Base-by-base conservation (phyloP, 2,329 filamentous ascomycete genomes). In the Aspergillus ochraceus region DNA sequence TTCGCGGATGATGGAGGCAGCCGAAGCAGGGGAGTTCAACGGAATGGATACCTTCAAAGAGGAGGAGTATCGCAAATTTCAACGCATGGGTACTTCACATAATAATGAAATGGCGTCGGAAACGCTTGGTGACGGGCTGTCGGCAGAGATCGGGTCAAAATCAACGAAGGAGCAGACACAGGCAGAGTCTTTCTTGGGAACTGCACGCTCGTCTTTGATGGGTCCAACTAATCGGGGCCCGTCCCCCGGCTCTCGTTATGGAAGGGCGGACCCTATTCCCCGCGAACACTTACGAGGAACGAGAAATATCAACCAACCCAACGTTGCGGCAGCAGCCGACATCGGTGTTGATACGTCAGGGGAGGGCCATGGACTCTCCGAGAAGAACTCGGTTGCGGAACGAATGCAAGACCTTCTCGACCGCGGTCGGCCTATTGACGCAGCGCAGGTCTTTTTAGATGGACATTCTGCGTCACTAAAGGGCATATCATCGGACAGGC, bases 1-100 rank as follows among this genome's bases (percentile, higher is more conserved):
- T 10, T 71, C 74, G 6, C 67, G 69, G 11, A 79, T 79, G 76
- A 76, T 80, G 62, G 76, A 78, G 51, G 76, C 77, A 3, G 78
- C 78, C 2, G 78, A 80, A 59, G 73, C 74, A 2, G 77, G 76
- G 1, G 76, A 79, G 22, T 79, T 79, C 47, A 70, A 74, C 57
- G 75, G 77, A 0, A 52, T 78, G 51, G 73, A 72, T 10, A 75
- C 75, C 20, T 66, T 75, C 63, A 76, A 73, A 50, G 59, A 68
- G 57, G 65, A 70, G 55, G 67, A 42, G 36, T 14, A 70, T 45
- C 54, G 60, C 30, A 63, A 49, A 50, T 59, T 60, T 49, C 63
- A 61, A 52, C 64, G 62, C 26, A 52, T 60, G 36, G 54, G 61
- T 22, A 24, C 54, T 30, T 46, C 52, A 5, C 36, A 53, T 51